These are phyloP conservation scores for Cantharellus anzutake DNA, from an alignment of 768 basidiomycete genomes.

Conservation along the genomic window DNA sequence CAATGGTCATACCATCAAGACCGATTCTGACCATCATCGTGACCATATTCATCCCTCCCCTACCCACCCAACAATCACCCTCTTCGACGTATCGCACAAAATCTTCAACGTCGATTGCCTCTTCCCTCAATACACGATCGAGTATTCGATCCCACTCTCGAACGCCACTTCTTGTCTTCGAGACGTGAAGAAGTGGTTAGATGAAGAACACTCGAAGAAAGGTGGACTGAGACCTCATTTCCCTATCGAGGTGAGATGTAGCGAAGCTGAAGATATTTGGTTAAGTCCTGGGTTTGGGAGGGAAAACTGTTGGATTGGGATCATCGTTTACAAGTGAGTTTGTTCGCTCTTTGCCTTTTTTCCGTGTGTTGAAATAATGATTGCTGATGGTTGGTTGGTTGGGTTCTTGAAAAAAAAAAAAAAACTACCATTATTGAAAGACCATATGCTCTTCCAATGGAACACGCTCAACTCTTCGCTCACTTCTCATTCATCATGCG, in stretches of 20 bases:
- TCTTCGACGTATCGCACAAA: slow-evolving; percentile 19
- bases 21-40: no score
- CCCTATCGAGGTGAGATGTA: slow-evolving; percentile 82
- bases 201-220: slow-evolving; percentile 41
- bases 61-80: neutral
- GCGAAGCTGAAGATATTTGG: slow-evolving; percentile 82
- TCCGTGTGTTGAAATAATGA: neutral
- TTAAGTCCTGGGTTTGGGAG: slow-evolving; percentile 71
- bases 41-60: neutral
- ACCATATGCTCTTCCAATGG: slow-evolving; percentile 68
- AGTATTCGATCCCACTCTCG: slow-evolving; percentile 77
- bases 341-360: neutral
- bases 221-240: slow-evolving; percentile 76
- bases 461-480: slow-evolving; percentile 60
- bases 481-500: slow-evolving; percentile 55
- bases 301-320: slow-evolving; percentile 84
- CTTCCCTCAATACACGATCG: slow-evolving; percentile 88
- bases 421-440: slow-evolving; percentile 20
- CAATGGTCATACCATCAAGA: no score
- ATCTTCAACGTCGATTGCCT: slow-evolving; percentile 92
- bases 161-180: slow-evolving; percentile 45
- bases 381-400: neutral
- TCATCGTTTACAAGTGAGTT: slow-evolving; percentile 86
- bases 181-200: slow-evolving; percentile 55
- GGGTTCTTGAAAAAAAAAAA: neutral